phyloP scores from a whole-genome alignment of 331 rosid species.

The Spiraea crenata region DNA sequence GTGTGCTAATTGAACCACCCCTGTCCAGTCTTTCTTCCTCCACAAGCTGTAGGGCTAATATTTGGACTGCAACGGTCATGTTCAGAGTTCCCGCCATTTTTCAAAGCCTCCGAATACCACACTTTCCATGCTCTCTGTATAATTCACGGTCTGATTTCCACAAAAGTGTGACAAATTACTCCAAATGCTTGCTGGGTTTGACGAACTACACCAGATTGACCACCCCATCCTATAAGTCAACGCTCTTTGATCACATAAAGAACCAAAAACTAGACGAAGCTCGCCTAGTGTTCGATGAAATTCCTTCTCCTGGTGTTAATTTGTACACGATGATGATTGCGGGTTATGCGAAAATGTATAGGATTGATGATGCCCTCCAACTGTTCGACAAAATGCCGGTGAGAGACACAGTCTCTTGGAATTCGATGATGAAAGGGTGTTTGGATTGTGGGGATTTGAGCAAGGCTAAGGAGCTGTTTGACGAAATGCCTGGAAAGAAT shows the following conservation, averaged over 20 bases:
- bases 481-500: conserved; percentile 45
- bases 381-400: conserved; percentile 46
- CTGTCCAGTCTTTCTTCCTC: not conserved
- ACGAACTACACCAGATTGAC: conserved; percentile 15
- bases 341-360: conserved; percentile 35
- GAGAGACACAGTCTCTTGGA: conserved; percentile 57
- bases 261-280: conserved; percentile 46
- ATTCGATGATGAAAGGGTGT: conserved; percentile 54
- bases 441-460: conserved; percentile 42
- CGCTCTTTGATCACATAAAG: conserved; percentile 37
- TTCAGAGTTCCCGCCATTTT: conserved; percentile 25
- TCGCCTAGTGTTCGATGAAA: conserved; percentile 38
- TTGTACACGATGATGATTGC: conserved; percentile 47
- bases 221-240: conserved; percentile 21
- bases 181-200: conserved; percentile 23
- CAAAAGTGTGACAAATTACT: not conserved
- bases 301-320: conserved; percentile 41
- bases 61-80: conserved; percentile 21
- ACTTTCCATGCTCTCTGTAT: conserved; percentile 13
- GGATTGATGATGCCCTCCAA: conserved; percentile 41
- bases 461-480: conserved; percentile 47
- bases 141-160: not conserved
- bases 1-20: not conserved
- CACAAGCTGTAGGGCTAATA: no score
- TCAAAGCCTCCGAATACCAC: not conserved